Conservation (phyloP, 495 filamentous ascomycete genomes). For the Penicillium odoratum region DNA sequence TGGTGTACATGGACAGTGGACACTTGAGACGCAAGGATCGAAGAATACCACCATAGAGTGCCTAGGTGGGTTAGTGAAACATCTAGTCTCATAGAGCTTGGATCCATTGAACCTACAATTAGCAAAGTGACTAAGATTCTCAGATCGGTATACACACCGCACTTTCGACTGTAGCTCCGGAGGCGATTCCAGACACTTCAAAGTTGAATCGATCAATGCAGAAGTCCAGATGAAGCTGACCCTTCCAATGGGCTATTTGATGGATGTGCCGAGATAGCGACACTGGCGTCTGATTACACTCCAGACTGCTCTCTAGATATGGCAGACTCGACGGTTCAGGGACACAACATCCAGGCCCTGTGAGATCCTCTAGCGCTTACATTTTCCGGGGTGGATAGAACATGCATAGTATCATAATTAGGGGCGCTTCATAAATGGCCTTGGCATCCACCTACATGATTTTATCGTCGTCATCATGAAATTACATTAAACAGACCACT, state of each 20-base stretch:
- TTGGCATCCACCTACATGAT: no score
- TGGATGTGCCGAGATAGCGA: slow-evolving; percentile 7
- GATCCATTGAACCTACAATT: not conserved
- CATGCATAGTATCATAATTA: no score
- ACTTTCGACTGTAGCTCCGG: not conserved
- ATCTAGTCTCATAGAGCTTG: not conserved
- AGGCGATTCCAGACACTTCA: not conserved
- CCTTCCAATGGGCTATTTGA: not conserved
- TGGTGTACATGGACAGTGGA: not conserved
- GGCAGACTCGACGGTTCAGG: no score
- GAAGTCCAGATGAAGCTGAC: not conserved
- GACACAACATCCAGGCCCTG: no score
- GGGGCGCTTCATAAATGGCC: no score
- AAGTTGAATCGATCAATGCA: not conserved
- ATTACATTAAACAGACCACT: slow-evolving; percentile 25
- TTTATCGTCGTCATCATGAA: slow-evolving; percentile 23
- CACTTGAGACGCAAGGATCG: not conserved
- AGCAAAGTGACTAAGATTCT: not conserved
- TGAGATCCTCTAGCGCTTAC: no score
- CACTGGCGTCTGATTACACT: slow-evolving; percentile 5
- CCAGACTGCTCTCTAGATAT: not conserved
- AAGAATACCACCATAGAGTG: not conserved
- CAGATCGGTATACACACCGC: not conserved
- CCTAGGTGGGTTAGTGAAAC: no score
- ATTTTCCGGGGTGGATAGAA: no score